phyloP scores from a whole-genome alignment of 225 moss, liverwort and hornwort species.

The Marchantia paleacea region DNA sequence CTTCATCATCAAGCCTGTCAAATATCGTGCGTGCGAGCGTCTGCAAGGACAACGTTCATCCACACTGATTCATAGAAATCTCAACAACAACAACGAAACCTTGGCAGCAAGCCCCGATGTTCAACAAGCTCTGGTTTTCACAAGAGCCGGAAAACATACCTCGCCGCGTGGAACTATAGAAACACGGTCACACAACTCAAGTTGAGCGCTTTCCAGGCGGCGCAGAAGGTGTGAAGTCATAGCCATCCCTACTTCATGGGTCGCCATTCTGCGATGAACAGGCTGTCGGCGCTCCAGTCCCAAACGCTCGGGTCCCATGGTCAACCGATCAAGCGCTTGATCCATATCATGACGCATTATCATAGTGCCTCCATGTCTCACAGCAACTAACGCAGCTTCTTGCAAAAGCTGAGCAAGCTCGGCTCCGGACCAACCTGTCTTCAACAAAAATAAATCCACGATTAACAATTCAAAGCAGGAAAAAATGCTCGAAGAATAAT shows the following conservation, averaged over 20 bases:
- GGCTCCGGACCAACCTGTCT: slow-evolving; percentile 86
- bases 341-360: slow-evolving; percentile 86
- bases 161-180: slow-evolving; percentile 97
- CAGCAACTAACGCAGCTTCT: slow-evolving; percentile 92
- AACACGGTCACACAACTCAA: slow-evolving; percentile 91
- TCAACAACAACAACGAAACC: too few relatives aligned
- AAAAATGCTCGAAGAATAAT: not conserved
- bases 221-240: slow-evolving; percentile 89
- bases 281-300: slow-evolving; percentile 85
- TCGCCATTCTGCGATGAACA: slow-evolving; percentile 92
- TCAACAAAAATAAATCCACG: slow-evolving; percentile 19
- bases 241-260: slow-evolving; percentile 89
- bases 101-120: too few relatives aligned
- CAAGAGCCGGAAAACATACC: slow-evolving; percentile 18
- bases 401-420: slow-evolving; percentile 94
- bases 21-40: slow-evolving; percentile 52
- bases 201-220: slow-evolving; percentile 71
- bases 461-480: not conserved
- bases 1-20: slow-evolving; percentile 78
- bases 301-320: slow-evolving; percentile 88
- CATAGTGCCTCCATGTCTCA: slow-evolving; percentile 73
- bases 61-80: not conserved
- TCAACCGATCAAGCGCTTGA: slow-evolving; percentile 90
- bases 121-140: too few relatives aligned
- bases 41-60: slow-evolving; percentile 13